Percentiles rank a stretch among this genome's conserved stretches.
Evolutionary conservation across 805 yeast genomes (phyloP).

Genomic region (Nakazawaea wickerhamii): DNA sequence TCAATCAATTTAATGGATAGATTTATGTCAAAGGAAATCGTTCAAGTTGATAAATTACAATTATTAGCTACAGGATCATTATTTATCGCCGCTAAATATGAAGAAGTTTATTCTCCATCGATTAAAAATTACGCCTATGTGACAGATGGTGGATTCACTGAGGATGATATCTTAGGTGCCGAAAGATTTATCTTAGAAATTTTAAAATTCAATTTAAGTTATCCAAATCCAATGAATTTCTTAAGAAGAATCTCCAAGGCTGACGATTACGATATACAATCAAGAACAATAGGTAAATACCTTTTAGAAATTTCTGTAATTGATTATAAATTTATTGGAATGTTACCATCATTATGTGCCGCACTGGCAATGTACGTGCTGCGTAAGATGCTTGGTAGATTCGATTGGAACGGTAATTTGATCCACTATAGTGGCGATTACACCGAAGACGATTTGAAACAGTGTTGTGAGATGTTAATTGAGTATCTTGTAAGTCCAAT

Average conservation of each 20-base stretch:
- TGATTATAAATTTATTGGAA: conserved; percentile 68
- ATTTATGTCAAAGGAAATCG: conserved; percentile 68
- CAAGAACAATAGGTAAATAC: conserved; percentile 82
- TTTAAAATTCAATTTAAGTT: conserved; percentile 68
- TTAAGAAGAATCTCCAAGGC: conserved; percentile 85
- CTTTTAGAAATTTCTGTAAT: conserved; percentile 72
- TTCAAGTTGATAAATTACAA: conserved; percentile 75
- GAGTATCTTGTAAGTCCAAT: conserved; percentile 77
- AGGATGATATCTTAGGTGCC: conserved; percentile 75
- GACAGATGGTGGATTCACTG: conserved; percentile 80
- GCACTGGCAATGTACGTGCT: conserved; percentile 86
- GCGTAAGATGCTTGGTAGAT: conserved; percentile 60
- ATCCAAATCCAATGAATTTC: conserved; percentile 89
- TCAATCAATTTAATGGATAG: conserved; percentile 87
- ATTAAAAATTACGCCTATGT: conserved; percentile 81
- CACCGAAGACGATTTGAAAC: conserved; percentile 63
- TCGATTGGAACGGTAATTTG: conserved; percentile 79
- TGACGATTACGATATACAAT: conserved; percentile 79
- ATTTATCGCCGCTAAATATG: conserved; percentile 89
- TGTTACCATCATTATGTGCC: conserved; percentile 73
- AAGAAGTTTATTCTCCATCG: conserved; percentile 86
- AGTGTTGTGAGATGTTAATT: conserved; percentile 68
- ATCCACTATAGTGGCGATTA: conserved; percentile 92
- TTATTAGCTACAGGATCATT: conserved; percentile 79
- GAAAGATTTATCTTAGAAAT: conserved; percentile 74